These are phyloP conservation scores for Hansenula sp. DNA, from an alignment of 1,139 yeast genomes.

Conservation along the genomic window DNA sequence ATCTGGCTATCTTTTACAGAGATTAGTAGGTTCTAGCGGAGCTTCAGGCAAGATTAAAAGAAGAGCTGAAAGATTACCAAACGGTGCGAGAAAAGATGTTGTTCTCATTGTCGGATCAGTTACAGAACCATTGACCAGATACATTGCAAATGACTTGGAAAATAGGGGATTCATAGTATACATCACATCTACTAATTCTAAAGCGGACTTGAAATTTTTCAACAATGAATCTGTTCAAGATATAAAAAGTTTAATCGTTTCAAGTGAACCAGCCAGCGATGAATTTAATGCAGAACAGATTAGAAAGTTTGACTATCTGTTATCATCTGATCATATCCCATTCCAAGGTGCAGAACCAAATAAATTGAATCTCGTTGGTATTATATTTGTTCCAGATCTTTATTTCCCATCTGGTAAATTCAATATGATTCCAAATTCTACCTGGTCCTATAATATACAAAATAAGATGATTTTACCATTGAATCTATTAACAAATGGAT, in stretches of 20 bases:
- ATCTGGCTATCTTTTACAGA: background rate
- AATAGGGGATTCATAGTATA: constrained; percentile 78
- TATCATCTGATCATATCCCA: constrained; percentile 27
- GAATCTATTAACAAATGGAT: constrained; percentile 51
- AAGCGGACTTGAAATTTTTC: constrained; percentile 56
- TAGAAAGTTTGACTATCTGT: constrained; percentile 36
- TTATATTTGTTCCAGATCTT: constrained; percentile 59
- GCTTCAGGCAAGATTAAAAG: constrained; percentile 28
- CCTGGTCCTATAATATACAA: constrained; percentile 48
- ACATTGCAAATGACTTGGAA: constrained; percentile 70
- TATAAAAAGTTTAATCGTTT: constrained; percentile 50
- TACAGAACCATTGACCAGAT: constrained; percentile 65
- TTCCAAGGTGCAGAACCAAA: constrained; percentile 42
- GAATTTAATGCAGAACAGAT: constrained; percentile 35
- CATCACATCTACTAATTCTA: constrained; percentile 58
- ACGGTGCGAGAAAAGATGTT: constrained; percentile 75
- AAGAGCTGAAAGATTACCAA: constrained; percentile 56
- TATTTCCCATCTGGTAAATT: constrained; percentile 68
- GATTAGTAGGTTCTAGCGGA: background rate
- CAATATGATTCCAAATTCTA: constrained; percentile 47
- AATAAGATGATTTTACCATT: constrained; percentile 45
- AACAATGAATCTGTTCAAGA: constrained; percentile 49
- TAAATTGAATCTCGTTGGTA: constrained; percentile 47
- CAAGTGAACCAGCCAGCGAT: constrained; percentile 33
- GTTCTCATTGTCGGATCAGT: constrained; percentile 75